phyloP scores from a whole-genome alignment of 768 basidiomycete species.

The Auricularia heimuer region DNA sequence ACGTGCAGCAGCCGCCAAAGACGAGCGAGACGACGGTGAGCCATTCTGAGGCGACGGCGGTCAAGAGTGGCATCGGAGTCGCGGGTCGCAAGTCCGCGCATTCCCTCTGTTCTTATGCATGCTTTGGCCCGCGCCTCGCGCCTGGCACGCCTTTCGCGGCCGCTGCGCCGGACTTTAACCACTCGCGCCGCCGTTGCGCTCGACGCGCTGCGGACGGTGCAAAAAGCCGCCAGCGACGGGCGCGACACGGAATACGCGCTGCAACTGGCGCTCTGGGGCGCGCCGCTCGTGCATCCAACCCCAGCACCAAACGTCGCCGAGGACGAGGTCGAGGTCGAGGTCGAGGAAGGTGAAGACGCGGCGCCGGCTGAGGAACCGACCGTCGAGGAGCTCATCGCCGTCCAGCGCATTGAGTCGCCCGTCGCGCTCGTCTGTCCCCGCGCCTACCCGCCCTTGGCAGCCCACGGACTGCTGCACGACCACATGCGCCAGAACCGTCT shows the following conservation, averaged over 20 bases:
- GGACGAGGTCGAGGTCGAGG: background rate
- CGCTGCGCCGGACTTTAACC: background rate
- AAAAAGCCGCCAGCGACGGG: background rate
- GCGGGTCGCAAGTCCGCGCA: background rate
- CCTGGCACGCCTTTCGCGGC: background rate
- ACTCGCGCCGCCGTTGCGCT: background rate
- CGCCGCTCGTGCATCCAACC: background rate
- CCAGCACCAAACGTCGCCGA: background rate
- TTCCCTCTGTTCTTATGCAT: background rate
- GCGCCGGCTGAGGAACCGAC: background rate
- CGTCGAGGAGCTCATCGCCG: background rate
- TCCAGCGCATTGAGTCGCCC: too few species aligned
- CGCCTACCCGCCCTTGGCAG: background rate
- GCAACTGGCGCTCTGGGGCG: background rate
- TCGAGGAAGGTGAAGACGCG: background rate
- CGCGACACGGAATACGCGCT: background rate
- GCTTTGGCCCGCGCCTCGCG: background rate
- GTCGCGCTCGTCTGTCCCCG: too few species aligned
- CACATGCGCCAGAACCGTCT: background rate
- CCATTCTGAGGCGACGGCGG: conserved; percentile 34
- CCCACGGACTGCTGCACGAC: background rate
- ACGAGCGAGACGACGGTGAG: conserved; percentile 56
- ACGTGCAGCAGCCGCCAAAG: conserved; percentile 89
- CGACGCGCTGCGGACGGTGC: background rate
- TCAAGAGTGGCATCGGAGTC: background rate